These are phyloP conservation scores for Boletus mariae DNA, from an alignment of 1,284 basidiomycete genomes.

Conservation along the genomic window DNA sequence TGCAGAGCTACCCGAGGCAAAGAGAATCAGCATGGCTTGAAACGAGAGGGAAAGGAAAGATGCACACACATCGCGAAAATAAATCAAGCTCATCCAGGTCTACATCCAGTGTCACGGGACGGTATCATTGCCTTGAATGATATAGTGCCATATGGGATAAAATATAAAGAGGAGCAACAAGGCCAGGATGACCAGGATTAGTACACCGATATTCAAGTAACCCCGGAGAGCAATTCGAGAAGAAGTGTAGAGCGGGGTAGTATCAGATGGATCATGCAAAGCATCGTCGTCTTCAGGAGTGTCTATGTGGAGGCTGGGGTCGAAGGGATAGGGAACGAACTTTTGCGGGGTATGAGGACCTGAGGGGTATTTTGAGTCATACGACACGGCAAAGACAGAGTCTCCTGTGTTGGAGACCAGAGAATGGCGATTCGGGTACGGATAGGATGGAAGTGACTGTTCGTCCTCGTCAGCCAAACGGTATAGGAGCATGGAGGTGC, in stretches of 20 bases:
- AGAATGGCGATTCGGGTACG: slow-evolving; percentile 36
- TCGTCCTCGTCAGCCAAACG: slow-evolving; percentile 49
- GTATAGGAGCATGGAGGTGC: slow-evolving; percentile 68
- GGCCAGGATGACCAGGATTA: slow-evolving; percentile 46
- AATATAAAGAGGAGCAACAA: slow-evolving; percentile 69
- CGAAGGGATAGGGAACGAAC: slow-evolving; percentile 64
- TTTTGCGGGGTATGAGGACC: slow-evolving; percentile 39
- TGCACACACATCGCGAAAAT: slow-evolving; percentile 9
- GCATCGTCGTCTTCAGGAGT: slow-evolving; percentile 61
- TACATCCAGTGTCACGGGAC: slow-evolving; percentile 6
- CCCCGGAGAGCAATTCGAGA: slow-evolving; percentile 50
- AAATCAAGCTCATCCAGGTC: neutral
- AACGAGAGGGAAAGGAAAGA: neutral
- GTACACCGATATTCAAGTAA: slow-evolving; percentile 52
- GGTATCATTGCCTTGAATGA: slow-evolving; percentile 1
- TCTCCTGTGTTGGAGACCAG: slow-evolving; percentile 44
- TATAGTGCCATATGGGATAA: slow-evolving; percentile 64
- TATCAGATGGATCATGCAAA: slow-evolving; percentile 52
- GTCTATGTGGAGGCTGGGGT: slow-evolving; percentile 57
- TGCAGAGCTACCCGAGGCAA: neutral
- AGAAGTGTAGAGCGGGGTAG: slow-evolving; percentile 24
- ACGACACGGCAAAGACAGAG: slow-evolving; percentile 49
- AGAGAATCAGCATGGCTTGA: neutral
- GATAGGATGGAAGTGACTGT: slow-evolving; percentile 20
- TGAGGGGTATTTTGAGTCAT: slow-evolving; percentile 63